Base-by-base conservation (phyloP, 352 stramenopile species). In the Phytophthora citrophthora region DNA sequence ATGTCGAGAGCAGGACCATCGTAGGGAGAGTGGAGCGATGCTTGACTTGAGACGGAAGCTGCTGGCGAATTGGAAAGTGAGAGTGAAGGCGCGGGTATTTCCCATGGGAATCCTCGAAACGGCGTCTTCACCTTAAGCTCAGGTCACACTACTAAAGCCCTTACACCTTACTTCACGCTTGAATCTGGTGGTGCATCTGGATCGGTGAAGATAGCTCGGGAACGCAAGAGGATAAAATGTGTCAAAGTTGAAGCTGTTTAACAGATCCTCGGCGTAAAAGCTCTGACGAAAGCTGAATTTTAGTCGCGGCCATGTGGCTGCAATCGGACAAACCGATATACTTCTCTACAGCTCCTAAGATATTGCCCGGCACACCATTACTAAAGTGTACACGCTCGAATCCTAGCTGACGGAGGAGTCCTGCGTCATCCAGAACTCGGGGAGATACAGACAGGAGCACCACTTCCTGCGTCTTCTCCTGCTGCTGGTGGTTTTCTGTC, bases 151-250 rank as follows among this genome's bases (percentile, higher is more conserved):
- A 34, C 36, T 32, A 57, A 54, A 40, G 31, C 20, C 20, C 20
- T 20, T 20, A 20, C 27, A 11, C 27, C 6, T 32, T 32, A 34
- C 29, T 34, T 13, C 29, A 4, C 10, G 16, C 9, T 11, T 7
- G 26, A 64, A 32, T 64, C 61, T 54, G 61, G 61, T 70, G 61
- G 61, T 70, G 53, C 61, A 58, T 39, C 31, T 54, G 55, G 46
- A 39, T 59, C 27, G 29, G 54, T 31, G 54, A 49, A 39, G 54
- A 64, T 69, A 64, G 61, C 46, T 58, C 38, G 15, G 53, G 54
- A 70, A 64, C 43, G 16, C 32, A 41, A 49, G 54, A 41, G 44
- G 26, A 58, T 47, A 31, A 5, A 27, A 44, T 43, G 18, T 13
- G 10, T 29, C 23, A 45, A 54, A 41, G 38, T 59, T 69, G 46